Percentiles rank a stretch among this genome's conserved stretches.
These are phyloP conservation scores for Pseudohyphozyma bogoriensis DNA, from an alignment of 768 basidiomycete genomes.

Conservation along the genomic window DNA sequence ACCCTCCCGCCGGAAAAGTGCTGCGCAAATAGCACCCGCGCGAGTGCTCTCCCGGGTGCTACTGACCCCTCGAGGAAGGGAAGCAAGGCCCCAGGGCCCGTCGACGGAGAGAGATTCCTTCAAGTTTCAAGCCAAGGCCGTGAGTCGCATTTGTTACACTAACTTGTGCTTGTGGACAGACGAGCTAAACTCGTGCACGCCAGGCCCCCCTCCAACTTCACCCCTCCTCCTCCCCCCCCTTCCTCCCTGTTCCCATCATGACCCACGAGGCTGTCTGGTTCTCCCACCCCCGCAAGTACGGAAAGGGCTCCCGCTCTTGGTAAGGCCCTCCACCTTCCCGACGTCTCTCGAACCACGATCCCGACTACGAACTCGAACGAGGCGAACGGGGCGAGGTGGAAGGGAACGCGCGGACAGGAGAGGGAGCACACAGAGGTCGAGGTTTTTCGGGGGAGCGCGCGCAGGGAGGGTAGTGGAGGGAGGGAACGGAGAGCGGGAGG, in stretches of 20 bases:
- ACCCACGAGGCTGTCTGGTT: constrained; percentile 34
- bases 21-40: no score
- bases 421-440: not conserved
- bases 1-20: no score
- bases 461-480: not conserved
- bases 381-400: not conserved
- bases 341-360: not conserved
- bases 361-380: not conserved
- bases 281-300: constrained; percentile 34
- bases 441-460: not conserved
- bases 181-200: no score
- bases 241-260: constrained; percentile 15
- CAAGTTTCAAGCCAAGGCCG: no score
- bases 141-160: no score
- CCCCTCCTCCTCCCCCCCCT: not conserved
- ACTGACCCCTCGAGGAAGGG: no score
- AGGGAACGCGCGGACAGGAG: not conserved
- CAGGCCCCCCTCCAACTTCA: not conserved
- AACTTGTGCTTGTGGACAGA: no score
- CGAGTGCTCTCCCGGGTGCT: no score
- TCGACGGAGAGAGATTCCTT: no score
- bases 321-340: not conserved
- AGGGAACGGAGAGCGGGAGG: not conserved
- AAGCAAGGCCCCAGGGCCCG: no score
- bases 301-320: constrained; percentile 34